Conservation (phyloP, 768 basidiomycete genomes). For the Boletus tomentosulus region DNA sequence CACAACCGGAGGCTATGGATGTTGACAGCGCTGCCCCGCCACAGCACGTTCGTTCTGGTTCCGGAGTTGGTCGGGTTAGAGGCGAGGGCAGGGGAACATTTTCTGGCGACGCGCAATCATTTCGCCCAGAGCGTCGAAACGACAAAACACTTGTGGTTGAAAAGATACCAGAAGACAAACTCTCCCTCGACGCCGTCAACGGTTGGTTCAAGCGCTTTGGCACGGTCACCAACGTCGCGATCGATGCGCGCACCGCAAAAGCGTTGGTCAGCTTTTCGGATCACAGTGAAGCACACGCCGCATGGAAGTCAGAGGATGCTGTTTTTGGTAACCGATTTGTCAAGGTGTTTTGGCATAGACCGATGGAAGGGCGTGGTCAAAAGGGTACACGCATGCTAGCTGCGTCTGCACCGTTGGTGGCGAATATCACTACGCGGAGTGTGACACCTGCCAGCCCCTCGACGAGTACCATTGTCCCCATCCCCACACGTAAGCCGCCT, state of each 20-base stretch:
- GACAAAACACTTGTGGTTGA: conserved; percentile 89
- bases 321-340: conserved; percentile 93
- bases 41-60: conserved; percentile 19
- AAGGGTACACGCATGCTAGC: conserved; percentile 74
- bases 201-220: conserved; percentile 92
- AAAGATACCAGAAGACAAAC: conserved; percentile 84
- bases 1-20: conserved; percentile 23
- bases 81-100: conserved; percentile 56
- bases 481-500: conserved; percentile 36
- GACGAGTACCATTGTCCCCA: not conserved
- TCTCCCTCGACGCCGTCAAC: conserved; percentile 74
- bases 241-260: conserved; percentile 70
- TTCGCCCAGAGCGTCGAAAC: conserved; percentile 62
- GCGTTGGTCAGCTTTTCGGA: conserved; percentile 84
- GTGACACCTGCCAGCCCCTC: conserved; percentile 46
- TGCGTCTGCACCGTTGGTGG: conserved; percentile 73
- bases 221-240: conserved; percentile 86
- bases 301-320: conserved; percentile 93
- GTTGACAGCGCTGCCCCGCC: conserved; percentile 31
- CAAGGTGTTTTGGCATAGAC: conserved; percentile 93
- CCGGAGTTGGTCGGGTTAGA: conserved; percentile 41
- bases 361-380: conserved; percentile 87
- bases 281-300: conserved; percentile 80
- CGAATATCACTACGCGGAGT: conserved; percentile 47
- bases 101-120: conserved; percentile 58